Evolutionary conservation across 768 basidiomycete species (phyloP).

Genomic region (Serpula lacrymans): DNA sequence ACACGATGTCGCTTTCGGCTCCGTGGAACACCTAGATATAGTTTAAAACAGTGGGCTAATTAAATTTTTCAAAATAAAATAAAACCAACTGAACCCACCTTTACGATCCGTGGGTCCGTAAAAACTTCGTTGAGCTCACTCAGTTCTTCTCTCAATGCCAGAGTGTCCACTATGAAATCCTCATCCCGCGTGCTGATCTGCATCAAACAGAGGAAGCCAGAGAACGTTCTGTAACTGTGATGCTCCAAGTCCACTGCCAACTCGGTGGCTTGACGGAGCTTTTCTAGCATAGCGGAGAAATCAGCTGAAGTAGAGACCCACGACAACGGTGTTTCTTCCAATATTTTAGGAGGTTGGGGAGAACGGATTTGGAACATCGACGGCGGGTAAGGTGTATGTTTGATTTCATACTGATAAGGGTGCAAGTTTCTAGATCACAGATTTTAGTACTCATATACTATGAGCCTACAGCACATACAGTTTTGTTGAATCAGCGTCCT

Average conservation of each 20-base stretch:
- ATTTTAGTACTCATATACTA: conserved; percentile 12
- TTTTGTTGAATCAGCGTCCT: conserved; percentile 15
- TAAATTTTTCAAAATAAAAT: neutral
- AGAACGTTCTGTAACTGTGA: conserved; percentile 81
- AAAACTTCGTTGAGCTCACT: conserved; percentile 79
- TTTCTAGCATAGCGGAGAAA: conserved; percentile 61
- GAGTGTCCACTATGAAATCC: conserved; percentile 86
- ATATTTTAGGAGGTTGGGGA: conserved; percentile 52
- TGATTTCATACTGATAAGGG: conserved; percentile 87
- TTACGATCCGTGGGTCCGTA: conserved; percentile 79
- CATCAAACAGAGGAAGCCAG: conserved; percentile 91
- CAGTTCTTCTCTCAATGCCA: conserved; percentile 72
- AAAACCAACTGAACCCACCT: conserved; percentile 45
- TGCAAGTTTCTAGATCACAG: conserved; percentile 42
- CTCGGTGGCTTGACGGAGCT: conserved; percentile 64
- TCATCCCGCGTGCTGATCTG: conserved; percentile 80
- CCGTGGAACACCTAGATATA: conserved; percentile 81
- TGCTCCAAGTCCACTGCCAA: conserved; percentile 95
- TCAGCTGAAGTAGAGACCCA: conserved; percentile 62
- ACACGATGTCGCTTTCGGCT: conserved; percentile 89
- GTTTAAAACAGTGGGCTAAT: neutral
- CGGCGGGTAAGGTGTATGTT: conserved; percentile 65
- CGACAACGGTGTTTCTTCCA: conserved; percentile 65
- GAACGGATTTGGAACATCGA: conserved; percentile 55
- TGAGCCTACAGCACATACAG: conserved; percentile 25